Base-by-base conservation (phyloP, 768 basidiomycete species). In the Tephrocybe sp. region DNA sequence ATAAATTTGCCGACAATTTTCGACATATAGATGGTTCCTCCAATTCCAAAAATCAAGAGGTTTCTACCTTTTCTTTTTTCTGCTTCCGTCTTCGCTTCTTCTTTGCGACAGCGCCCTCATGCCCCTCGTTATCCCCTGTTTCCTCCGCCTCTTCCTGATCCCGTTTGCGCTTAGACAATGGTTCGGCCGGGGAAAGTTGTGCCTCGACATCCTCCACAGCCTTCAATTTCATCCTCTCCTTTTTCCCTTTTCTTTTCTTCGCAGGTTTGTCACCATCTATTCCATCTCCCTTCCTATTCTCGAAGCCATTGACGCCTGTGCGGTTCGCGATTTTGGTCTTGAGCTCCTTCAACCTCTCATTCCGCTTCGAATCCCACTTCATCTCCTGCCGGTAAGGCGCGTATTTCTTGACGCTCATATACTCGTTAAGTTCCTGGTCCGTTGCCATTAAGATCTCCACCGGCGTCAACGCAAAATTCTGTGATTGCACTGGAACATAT, bases 391-490 rank as follows among this genome's bases (percentile, higher is more conserved):
- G 83, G 66, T 98, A 98, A 5, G 97, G 92, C 13, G 96, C 97
- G 56, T 92, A 79, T 65, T 89, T 88, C 70, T 92, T 96, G 59
- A 98, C 74, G 36, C 87, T 82, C 69, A 96, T 80, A 67, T 92
- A 92, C 50, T 89, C 78, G 69, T 98, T 99, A 41, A 99, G 79
- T 63, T 99, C 97, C 47, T 83, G 76, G 68, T 99, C 96, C 3
- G 86, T 91, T 5, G 96, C 94, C 61, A 92, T 78, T 21, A 99
- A 76, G 54, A 98, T 91, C 60, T 99, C 95, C 4, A 77, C 82
- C 0, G 96, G 83, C 1, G 84, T 79, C 34, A 99, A 81, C 1
- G 80, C 83, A 67, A 78, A 95, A 26, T 64, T 66, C 52, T 86
- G 76, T 0, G 82, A 61, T 35, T 82, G 67, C 27, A 88, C 81